These are phyloP conservation scores for Pleurotus citrinopileatus DNA, from an alignment of 768 basidiomycete genomes.

Conservation along the genomic window DNA sequence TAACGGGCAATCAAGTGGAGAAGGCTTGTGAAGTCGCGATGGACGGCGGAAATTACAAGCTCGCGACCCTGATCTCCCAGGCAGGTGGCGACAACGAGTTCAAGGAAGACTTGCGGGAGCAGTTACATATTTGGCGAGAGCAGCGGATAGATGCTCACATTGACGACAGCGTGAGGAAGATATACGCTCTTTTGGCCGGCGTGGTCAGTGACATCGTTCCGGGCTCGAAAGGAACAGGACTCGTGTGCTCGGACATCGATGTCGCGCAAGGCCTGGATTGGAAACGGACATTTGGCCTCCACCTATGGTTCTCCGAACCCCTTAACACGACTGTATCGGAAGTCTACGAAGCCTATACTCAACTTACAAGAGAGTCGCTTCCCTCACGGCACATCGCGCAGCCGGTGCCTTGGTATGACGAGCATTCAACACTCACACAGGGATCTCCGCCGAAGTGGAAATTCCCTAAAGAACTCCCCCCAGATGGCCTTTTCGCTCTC, in stretches of 20 bases:
- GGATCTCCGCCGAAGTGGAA: conserved; percentile 29
- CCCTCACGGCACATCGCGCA: conserved; percentile 38
- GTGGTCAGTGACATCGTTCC: conserved; percentile 55
- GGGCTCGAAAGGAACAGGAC: conserved; percentile 48
- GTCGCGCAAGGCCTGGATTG: conserved; percentile 82
- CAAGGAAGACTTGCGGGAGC: conserved; percentile 66
- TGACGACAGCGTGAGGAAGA: conserved; percentile 62
- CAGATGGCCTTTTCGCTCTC: conserved; percentile 79
- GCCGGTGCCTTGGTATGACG: conserved; percentile 60
- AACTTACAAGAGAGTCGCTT: conserved; percentile 32
- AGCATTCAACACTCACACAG: conserved; percentile 21
- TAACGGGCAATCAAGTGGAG: conserved; percentile 88
- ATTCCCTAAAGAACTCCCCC: conserved; percentile 38
- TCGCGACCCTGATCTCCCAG: conserved; percentile 88
- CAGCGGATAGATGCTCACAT: conserved; percentile 72
- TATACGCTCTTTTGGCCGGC: conserved; percentile 86
- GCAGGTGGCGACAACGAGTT: conserved; percentile 77
- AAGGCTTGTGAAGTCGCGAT: conserved; percentile 74
- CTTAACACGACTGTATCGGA: conserved; percentile 70
- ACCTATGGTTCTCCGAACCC: conserved; percentile 83
- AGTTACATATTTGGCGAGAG: conserved; percentile 81
- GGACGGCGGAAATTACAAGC: conserved; percentile 74
- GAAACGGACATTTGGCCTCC: conserved; percentile 90
- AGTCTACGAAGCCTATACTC: conserved; percentile 62
- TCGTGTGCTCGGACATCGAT: conserved; percentile 51